Base-by-base conservation (phyloP, 2,329 filamentous ascomycete genomes). In the Sporothrix dimorphospora region DNA sequence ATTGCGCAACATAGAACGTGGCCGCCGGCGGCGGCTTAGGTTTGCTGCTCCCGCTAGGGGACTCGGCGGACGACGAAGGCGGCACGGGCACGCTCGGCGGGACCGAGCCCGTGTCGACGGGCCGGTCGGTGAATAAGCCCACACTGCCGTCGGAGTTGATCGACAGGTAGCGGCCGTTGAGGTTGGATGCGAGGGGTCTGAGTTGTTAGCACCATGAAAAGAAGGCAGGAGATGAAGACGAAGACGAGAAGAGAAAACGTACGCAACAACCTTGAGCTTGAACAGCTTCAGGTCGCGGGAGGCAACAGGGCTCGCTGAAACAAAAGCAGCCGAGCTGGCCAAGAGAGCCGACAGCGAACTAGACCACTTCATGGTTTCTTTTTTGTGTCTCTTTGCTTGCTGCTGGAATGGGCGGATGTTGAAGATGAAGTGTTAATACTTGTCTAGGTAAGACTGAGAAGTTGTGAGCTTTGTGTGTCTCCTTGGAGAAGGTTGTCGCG, bases 151-250 rank as follows among this genome's bases (percentile, higher is more conserved):
- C 75, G 71, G 76, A 81, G 30, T 68, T 49, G 59, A 79, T 49
- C 30, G 77, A 74, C 19, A 83, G 77, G 75, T 79, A 79, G 53
- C 76, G 76, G 51, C 78, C 79, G 75, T 82, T 73, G 63, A 83
- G 73, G 55, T 63, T 16, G n/a, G 55, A 12, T 8, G 53, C 45
- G 2, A 14, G 5, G 6, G 66, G 67, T 4, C 70, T 74, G n/a
- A 40, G 3, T 12, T 38, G 19, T 21, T n/a, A 40, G 55, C 8
- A 16, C 42, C 34, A 40, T 2, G 49, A 4, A 12, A 4, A 12
- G 6, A 2, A 30, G 9, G 16, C 3, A n/a, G 38, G 24, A n/a
- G 45, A n/a, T 30, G 27, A 21, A n/a, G 11, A n/a, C n/a, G n/a
- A 51, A n/a, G 21, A 49, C 16, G 30, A 49, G 16, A 30, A 4